phyloP scores from a whole-genome alignment of 225 moss, liverwort and hornwort genomes.

The Pseudoscleropodium purum region DNA sequence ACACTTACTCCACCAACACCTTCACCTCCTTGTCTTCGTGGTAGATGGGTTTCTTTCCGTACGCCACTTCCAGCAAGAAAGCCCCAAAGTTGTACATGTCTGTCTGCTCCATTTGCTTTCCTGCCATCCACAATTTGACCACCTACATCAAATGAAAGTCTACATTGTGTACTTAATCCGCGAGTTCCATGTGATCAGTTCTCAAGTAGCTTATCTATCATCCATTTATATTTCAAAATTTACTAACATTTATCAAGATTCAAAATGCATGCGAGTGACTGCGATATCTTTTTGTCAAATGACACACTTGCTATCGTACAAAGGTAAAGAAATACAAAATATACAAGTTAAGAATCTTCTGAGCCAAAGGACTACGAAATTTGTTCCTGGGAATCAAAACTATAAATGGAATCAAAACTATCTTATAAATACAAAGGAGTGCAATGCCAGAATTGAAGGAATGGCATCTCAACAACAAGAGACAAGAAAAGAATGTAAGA shows the following conservation, averaged over 20 bases:
- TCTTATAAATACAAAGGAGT: too few relatives aligned
- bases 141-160: neutral
- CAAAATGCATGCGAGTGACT: neutral
- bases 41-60: neutral
- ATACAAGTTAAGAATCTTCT: neutral
- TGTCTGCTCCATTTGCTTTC: neutral
- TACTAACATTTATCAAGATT: neutral
- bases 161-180: neutral
- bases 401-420: neutral
- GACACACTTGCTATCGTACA: neutral
- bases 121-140: neutral
- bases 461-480: neutral
- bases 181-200: neutral
- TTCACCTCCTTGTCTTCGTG: neutral
- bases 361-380: neutral
- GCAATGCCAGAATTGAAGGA: neutral
- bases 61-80: conserved; percentile 4
- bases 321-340: neutral
- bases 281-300: neutral
- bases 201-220: neutral
- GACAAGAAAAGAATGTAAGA: neutral
- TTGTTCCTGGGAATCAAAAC: neutral
- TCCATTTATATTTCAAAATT: neutral
- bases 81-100: neutral
- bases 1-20: conserved; percentile 7